phyloP scores from a whole-genome alignment of 1,284 basidiomycete genomes.

The Microstroma glucosiphilum region DNA sequence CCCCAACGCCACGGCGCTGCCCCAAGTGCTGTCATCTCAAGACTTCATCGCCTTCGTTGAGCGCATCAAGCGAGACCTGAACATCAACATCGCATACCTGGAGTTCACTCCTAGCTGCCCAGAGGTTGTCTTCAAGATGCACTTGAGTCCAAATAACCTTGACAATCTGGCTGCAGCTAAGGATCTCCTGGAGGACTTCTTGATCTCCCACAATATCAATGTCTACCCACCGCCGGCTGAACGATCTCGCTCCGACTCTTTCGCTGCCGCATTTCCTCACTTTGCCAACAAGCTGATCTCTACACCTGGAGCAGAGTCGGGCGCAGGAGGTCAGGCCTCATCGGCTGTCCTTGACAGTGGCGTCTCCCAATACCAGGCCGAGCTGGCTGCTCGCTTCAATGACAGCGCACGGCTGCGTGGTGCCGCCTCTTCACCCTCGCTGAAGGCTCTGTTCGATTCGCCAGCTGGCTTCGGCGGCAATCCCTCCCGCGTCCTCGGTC shows the following conservation, averaged over 20 bases:
- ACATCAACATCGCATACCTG: slow-evolving; percentile 74
- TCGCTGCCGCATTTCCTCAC: slow-evolving; percentile 89
- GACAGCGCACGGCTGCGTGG: slow-evolving; percentile 61
- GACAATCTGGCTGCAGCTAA: slow-evolving; percentile 79
- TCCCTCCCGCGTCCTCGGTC: slow-evolving; percentile 52
- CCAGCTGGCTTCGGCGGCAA: slow-evolving; percentile 16
- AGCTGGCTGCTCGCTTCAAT: slow-evolving; percentile 42
- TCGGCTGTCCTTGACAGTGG: slow-evolving; percentile 37
- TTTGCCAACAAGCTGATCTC: slow-evolving; percentile 80
- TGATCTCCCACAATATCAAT: slow-evolving; percentile 67
- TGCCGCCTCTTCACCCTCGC: slow-evolving; percentile 82
- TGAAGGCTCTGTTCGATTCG: slow-evolving; percentile 81
- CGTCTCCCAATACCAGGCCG: slow-evolving; percentile 14
- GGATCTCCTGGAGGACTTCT: slow-evolving; percentile 86
- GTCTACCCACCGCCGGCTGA: slow-evolving; percentile 51
- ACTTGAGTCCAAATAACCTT: slow-evolving; percentile 71
- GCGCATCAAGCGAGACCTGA: slow-evolving; percentile 84
- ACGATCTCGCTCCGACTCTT: slow-evolving; percentile 67
- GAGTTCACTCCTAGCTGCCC: slow-evolving; percentile 53
- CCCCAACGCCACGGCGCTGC: slow-evolving; percentile 69
- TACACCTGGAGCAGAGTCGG: slow-evolving; percentile 12
- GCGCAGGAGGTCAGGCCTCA: slow-evolving; percentile 3
- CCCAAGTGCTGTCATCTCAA: slow-evolving; percentile 64
- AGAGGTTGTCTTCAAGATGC: slow-evolving; percentile 83
- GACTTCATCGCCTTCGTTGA: slow-evolving; percentile 80